Conservation (phyloP, 441 rosid species). For the Populus tomentosa region DNA sequence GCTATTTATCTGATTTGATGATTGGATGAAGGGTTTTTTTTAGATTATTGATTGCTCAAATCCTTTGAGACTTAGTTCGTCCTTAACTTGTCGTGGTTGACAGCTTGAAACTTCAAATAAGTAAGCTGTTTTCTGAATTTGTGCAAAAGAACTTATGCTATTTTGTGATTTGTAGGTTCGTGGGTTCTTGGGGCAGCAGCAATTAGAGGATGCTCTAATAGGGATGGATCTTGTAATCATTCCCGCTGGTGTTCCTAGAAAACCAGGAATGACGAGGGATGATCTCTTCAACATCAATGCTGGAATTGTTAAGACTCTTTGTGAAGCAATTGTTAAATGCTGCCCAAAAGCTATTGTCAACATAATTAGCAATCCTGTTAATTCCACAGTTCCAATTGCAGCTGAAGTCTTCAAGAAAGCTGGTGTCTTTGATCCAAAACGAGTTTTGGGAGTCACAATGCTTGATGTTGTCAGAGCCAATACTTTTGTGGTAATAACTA, state of each 20-base stretch:
- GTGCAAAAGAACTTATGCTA: background rate
- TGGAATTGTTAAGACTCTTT: slow-evolving; percentile 78
- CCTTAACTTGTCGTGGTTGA: too few relatives aligned
- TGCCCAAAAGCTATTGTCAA: slow-evolving; percentile 83
- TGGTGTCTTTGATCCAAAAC: slow-evolving; percentile 73
- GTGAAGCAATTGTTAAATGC: slow-evolving; percentile 79
- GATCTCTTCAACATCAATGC: slow-evolving; percentile 95
- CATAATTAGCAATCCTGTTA: slow-evolving; percentile 90
- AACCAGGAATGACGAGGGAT: slow-evolving; percentile 98
- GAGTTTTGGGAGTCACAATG: slow-evolving; percentile 84
- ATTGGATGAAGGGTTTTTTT: background rate
- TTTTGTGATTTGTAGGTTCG: slow-evolving; percentile 45
- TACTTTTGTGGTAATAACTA: slow-evolving; percentile 71
- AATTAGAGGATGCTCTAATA: slow-evolving; percentile 68
- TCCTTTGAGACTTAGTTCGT: background rate
- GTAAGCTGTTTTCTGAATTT: background rate
- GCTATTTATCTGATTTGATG: background rate
- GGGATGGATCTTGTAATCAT: slow-evolving; percentile 87
- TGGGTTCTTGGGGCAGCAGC: slow-evolving; percentile 78
- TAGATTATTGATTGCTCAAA: background rate
- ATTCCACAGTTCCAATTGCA: slow-evolving; percentile 90
- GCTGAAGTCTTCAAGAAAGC: slow-evolving; percentile 88
- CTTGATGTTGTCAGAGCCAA: slow-evolving; percentile 94
- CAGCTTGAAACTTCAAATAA: background rate
- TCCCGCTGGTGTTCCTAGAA: slow-evolving; percentile 96